Evolutionary conservation across 352 stramenopile genomes (phyloP).

Genomic region (Sclerospora graminicola): DNA sequence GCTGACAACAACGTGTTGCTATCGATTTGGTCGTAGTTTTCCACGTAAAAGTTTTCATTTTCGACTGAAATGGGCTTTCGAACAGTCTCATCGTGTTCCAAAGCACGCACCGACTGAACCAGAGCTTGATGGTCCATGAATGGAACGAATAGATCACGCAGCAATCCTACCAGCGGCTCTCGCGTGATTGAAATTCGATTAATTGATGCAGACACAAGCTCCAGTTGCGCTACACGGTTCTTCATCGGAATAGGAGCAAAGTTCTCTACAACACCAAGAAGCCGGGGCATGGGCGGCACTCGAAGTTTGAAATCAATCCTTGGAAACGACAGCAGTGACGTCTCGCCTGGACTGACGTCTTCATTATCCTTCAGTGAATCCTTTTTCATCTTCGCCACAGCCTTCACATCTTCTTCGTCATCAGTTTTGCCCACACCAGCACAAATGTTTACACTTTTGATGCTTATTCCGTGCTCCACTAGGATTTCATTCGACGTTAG

Average conservation of each 20-base stretch:
- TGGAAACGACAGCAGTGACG: slow-evolving; percentile 27
- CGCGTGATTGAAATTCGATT: slow-evolving; percentile 32
- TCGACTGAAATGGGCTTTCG: slow-evolving; percentile 28
- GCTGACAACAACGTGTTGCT: slow-evolving; percentile 29
- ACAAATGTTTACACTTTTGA: slow-evolving; percentile 40
- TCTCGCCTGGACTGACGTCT: slow-evolving; percentile 15
- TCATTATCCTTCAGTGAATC: slow-evolving; percentile 17
- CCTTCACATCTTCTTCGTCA: slow-evolving; percentile 10
- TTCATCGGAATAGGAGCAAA: slow-evolving; percentile 38
- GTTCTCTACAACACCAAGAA: slow-evolving; percentile 47
- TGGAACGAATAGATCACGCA: slow-evolving; percentile 46
- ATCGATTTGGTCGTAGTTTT: slow-evolving; percentile 36
- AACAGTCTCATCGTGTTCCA: slow-evolving; percentile 33
- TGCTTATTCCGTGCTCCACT: slow-evolving; percentile 33
- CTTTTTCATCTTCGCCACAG: slow-evolving; percentile 12
- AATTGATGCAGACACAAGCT: slow-evolving; percentile 26
- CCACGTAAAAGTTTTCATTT: slow-evolving; percentile 41
- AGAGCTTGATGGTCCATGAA: slow-evolving; percentile 42
- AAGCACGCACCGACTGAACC: slow-evolving; percentile 36
- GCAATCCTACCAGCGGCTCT: slow-evolving; percentile 32
- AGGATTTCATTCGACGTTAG: slow-evolving; percentile 40
- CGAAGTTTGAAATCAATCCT: slow-evolving; percentile 36
- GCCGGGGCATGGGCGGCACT: slow-evolving; percentile 39
- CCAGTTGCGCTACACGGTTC: slow-evolving; percentile 29
- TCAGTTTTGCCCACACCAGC: slow-evolving; percentile 20